Base-by-base conservation (phyloP, 345 rosid species). In the Camelina laxa region DNA sequence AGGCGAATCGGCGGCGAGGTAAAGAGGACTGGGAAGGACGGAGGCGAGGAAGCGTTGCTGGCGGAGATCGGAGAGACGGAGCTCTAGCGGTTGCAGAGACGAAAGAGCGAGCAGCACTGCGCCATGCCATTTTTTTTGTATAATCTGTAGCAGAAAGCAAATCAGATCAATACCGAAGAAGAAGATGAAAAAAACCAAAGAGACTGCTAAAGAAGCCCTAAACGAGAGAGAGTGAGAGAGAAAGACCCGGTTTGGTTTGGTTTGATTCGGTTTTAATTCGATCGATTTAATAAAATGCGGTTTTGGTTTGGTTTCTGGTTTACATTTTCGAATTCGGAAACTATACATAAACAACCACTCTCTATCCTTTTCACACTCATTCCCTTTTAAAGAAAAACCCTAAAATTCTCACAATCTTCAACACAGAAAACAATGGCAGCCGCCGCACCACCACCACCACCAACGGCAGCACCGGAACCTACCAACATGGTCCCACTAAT, bases 401-500 rank as follows among this genome's bases (percentile, higher is more conserved):
- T 56, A 77, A 27, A 77, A 27, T 9, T 35, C 5, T 59, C 17
- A 57, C 17, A 30, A 11, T 48, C 14, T 4, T 39, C 44, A 39
- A 38, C 27, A 24, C 30, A 27, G 10, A 41, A 11, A 27, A 24
- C 22, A 62, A 88, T 91, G 97, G 98, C 97, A 15, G 95, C 93
- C 6, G 95, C 98, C 4, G 97, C 97, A 0, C 96, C 97, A 1
- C 96, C 96, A 1, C 97, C 96, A 2, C 88, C 93, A 5, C 97
- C 97, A n/a, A 11, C 93, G 2, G 83, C 90, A 0, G 82, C 86
- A 0, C 94, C 94, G 5, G 81, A 80, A 17, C 86, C 30, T 3
- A 27, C 87, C 2, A 78, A 86, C 35, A 84, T 84, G 69, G 76
- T 78, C 7, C 82, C 87, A 0, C 75, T 80, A 22, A 56, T 77